These are phyloP conservation scores for Tetrahymena elliotti DNA, from an alignment of 73 alveolate species.

Conservation along the genomic window DNA sequence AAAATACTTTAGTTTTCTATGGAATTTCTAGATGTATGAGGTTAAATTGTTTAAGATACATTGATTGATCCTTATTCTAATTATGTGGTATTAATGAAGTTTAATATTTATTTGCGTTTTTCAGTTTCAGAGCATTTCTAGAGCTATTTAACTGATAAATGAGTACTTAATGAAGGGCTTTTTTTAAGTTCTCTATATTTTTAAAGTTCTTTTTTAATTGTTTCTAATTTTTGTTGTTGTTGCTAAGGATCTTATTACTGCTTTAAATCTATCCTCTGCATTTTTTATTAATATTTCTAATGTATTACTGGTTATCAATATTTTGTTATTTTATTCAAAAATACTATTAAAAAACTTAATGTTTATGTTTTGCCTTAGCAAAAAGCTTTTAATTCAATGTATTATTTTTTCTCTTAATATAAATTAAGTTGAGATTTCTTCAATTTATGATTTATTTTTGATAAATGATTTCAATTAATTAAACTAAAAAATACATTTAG, in stretches of 20 bases:
- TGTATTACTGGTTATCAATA: not conserved
- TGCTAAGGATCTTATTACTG: not conserved
- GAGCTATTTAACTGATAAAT: not conserved
- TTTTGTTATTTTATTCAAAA: not conserved
- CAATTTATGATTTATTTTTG: not conserved
- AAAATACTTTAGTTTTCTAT: not conserved
- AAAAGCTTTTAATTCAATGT: not conserved
- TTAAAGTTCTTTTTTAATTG: not conserved
- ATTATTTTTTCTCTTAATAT: not conserved
- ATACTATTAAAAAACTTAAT: not conserved
- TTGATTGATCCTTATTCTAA: not conserved
- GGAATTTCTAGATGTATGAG: not conserved
- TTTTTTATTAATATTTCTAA: not conserved
- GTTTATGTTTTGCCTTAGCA: not conserved
- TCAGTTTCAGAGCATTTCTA: not conserved
- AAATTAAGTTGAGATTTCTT: not conserved
- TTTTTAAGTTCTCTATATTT: not conserved
- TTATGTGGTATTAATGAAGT: not conserved
- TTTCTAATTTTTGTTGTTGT: not conserved
- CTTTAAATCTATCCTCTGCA: not conserved
- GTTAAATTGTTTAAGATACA: not conserved
- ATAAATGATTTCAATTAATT: not conserved
- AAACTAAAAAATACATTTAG: not conserved
- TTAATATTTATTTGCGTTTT: not conserved
- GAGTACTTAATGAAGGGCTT: not conserved